These are phyloP conservation scores for Didymella pinodella DNA, from an alignment of 2,329 filamentous ascomycete genomes.

Conservation along the genomic window DNA sequence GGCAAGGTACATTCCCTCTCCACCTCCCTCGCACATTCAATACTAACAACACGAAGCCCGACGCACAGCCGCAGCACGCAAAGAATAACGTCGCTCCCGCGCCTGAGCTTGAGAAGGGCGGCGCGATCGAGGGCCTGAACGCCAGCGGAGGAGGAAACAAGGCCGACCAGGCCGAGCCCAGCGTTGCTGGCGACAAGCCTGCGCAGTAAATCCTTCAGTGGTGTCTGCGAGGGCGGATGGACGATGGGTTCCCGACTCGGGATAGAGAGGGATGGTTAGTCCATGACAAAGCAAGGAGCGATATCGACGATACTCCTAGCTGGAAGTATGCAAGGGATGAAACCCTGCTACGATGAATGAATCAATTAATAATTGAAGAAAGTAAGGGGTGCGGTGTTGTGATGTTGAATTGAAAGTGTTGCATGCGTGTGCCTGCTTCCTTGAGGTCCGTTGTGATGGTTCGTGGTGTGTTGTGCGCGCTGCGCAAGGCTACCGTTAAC, in stretches of 20 bases:
- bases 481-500: not conserved
- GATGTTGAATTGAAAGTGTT: not conserved
- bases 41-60: conserved; percentile 19
- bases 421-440: not conserved
- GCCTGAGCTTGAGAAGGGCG: conserved; percentile 51
- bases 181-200: conserved; percentile 17
- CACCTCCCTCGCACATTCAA: not conserved
- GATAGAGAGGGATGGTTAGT: no score
- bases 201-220: not conserved
- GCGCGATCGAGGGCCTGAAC: conserved; percentile 23
- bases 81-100: conserved; percentile 51
- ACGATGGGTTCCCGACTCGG: no score
- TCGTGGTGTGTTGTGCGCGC: not conserved
- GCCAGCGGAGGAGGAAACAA: conserved; percentile 23
- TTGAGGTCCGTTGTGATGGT: not conserved
- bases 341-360: conserved; percentile 1
- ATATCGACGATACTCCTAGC: conserved; percentile 25
- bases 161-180: conserved; percentile 20
- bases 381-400: not conserved
- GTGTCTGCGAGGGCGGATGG: no score
- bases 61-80: conserved; percentile 43
- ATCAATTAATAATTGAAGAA: not conserved
- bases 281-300: conserved; percentile 17
- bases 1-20: conserved; percentile 42
- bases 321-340: conserved; percentile 14